Evolutionary conservation across 1,284 basidiomycete genomes (phyloP).

Genomic region (Agaricales sp.): DNA sequence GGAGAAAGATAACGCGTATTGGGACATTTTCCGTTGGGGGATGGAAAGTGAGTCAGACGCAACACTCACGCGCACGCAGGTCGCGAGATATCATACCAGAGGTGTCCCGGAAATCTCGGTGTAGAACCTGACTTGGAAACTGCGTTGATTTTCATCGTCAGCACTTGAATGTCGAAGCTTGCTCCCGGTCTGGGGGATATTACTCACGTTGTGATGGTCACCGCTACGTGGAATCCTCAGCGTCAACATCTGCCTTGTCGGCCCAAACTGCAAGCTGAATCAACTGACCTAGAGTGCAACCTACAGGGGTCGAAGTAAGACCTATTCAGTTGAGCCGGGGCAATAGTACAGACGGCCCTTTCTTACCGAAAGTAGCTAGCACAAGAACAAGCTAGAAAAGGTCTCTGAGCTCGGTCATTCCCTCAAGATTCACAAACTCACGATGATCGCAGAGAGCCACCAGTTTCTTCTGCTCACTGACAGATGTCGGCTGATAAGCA

Average conservation of each 20-base stretch:
- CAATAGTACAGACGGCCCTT: neutral
- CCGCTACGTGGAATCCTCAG: neutral
- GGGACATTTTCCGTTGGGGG: neutral
- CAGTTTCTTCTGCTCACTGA: neutral
- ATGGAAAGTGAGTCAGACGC: neutral
- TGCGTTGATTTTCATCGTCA: too few relatives aligned
- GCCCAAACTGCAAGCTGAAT: neutral
- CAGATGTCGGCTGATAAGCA: neutral
- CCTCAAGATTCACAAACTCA: neutral
- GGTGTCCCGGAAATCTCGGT: neutral
- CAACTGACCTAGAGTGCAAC: neutral
- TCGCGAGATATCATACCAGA: neutral
- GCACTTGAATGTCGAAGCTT: neutral
- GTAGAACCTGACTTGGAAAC: neutral
- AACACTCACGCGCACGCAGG: neutral
- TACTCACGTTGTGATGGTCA: neutral
- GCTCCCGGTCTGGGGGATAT: neutral
- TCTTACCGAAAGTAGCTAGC: neutral
- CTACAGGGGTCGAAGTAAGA: neutral
- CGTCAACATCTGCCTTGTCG: neutral
- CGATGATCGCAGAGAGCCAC: neutral
- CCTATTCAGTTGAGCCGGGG: neutral
- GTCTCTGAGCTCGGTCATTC: neutral
- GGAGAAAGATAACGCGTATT: neutral
- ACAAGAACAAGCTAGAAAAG: neutral